These are phyloP conservation scores for Penicillium sp. DNA, from an alignment of 2,329 filamentous ascomycete genomes.

Conservation along the genomic window DNA sequence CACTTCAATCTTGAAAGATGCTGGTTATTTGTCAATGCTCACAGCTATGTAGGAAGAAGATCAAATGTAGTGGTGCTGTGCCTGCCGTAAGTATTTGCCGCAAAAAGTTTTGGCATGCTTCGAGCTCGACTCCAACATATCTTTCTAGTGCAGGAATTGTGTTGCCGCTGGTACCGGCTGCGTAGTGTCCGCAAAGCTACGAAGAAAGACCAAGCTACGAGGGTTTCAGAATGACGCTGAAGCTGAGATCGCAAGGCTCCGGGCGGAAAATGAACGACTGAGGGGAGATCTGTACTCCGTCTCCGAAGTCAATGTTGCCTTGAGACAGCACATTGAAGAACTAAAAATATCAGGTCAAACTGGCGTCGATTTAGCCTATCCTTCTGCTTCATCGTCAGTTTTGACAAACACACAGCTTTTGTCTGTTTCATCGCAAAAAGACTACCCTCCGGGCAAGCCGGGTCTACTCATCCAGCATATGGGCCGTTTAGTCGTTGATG, in stretches of 20 bases:
- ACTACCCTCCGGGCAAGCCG: neutral
- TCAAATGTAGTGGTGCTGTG: constrained; percentile 13
- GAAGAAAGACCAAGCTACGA: constrained; percentile 13
- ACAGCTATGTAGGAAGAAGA: constrained; percentile 16
- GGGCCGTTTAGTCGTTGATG: constrained; percentile 13
- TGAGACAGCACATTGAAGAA: constrained; percentile 5
- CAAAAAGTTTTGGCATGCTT: neutral
- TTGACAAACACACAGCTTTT: neutral
- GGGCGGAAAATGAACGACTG: neutral
- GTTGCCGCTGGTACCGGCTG: constrained; percentile 6
- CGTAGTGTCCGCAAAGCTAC: constrained; percentile 5
- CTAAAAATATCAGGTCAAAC: constrained; percentile 8
- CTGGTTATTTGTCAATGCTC: too few relatives aligned
- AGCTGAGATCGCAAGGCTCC: neutral
- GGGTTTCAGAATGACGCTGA: neutral
- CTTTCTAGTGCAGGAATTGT: constrained; percentile 12
- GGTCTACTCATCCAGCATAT: constrained; percentile 12
- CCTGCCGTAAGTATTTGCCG: constrained; percentile 6
- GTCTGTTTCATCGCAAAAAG: neutral
- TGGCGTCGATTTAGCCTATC: neutral
- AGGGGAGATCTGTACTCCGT: too few relatives aligned
- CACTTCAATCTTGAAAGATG: too few relatives aligned
- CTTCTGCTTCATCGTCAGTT: neutral
- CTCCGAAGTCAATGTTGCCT: constrained; percentile 1
- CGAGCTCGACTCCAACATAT: neutral